phyloP scores from a whole-genome alignment of 2,329 filamentous ascomycete species.

The Aspergillus udagawae region DNA sequence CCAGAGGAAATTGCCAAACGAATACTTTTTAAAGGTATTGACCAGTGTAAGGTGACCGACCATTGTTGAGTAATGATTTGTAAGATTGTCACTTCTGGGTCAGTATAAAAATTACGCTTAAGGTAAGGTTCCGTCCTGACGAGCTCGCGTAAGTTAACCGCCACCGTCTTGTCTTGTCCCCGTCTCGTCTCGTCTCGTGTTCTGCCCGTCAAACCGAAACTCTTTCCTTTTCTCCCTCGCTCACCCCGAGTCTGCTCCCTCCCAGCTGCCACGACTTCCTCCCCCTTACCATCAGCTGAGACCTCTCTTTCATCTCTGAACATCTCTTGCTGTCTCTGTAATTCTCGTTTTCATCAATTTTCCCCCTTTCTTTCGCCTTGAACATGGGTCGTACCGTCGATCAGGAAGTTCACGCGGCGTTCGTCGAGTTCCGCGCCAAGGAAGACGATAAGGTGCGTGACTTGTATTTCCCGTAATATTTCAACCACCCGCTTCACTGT shows the following conservation, averaged over 20 bases:
- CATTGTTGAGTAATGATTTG: background rate
- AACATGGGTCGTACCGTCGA: conserved; percentile 50
- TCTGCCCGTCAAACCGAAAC: conserved; percentile 7
- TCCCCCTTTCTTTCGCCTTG: conserved; percentile 20
- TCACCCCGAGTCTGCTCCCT: conserved; percentile 14
- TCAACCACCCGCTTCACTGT: conserved; percentile 25
- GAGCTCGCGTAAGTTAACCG: conserved; percentile 26
- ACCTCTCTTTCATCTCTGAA: conserved; percentile 8
- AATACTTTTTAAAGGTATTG: background rate
- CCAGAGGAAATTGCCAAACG: background rate
- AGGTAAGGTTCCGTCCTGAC: conserved; percentile 19
- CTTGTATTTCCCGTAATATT: conserved; percentile 42
- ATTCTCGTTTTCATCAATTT: conserved; percentile 21
- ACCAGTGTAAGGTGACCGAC: background rate
- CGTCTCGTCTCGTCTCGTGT: conserved; percentile 20
- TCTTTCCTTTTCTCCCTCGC: conserved; percentile 15
- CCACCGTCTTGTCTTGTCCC: conserved; percentile 21
- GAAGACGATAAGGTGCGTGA: conserved; percentile 49
- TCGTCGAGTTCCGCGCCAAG: conserved; percentile 53
- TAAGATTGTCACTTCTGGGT: background rate
- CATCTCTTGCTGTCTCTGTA: conserved; percentile 2
- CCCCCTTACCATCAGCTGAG: conserved; percentile 2
- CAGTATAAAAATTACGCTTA: conserved; percentile 20
- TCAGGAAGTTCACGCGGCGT: conserved; percentile 50
- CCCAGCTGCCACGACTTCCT: conserved; percentile 12